Evolutionary conservation across 306 rosid genomes (phyloP).

Genomic region (Alnus glutinosa): DNA sequence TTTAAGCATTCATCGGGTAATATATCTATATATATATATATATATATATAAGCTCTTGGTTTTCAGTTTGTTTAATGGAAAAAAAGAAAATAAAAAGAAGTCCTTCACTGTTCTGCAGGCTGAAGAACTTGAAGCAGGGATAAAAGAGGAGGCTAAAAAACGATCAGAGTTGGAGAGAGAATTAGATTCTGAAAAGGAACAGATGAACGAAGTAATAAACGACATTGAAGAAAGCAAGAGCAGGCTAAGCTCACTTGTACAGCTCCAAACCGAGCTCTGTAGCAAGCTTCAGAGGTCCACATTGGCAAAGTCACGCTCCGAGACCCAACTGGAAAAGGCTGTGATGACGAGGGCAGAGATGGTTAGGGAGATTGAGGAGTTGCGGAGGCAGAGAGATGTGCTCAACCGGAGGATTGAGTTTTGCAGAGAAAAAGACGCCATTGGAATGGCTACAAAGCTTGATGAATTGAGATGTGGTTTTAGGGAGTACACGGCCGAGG

Average conservation of each 20-base stretch:
- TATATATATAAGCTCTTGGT: not conserved
- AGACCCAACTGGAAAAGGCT: slow-evolving; percentile 46
- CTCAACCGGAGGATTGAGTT: slow-evolving; percentile 66
- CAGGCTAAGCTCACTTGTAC: slow-evolving; percentile 41
- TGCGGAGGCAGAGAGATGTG: slow-evolving; percentile 64
- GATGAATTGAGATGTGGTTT: slow-evolving; percentile 34
- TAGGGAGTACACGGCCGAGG: slow-evolving; percentile 61
- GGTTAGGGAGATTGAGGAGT: slow-evolving; percentile 52
- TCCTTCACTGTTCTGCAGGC: slow-evolving; percentile 35
- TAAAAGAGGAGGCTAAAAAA: slow-evolving; percentile 39
- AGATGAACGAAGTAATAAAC: slow-evolving; percentile 28
- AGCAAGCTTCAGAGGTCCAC: slow-evolving; percentile 45
- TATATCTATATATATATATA: not conserved
- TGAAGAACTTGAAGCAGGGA: slow-evolving; percentile 47
- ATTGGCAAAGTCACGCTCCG: slow-evolving; percentile 33
- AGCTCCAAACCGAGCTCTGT: slow-evolving; percentile 58
- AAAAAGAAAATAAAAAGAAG: not conserved
- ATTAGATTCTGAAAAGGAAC: slow-evolving; percentile 40
- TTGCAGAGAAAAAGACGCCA: slow-evolving; percentile 71
- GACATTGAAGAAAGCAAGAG: slow-evolving; percentile 56
- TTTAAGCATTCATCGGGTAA: slow-evolving; percentile 62
- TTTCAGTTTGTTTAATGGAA: not conserved
- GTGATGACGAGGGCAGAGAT: slow-evolving; percentile 39
- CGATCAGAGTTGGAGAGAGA: slow-evolving; percentile 44
- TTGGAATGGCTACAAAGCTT: slow-evolving; percentile 51